Percentiles rank a stretch among this genome's conserved stretches.
phyloP scores from a whole-genome alignment of 2,329 filamentous ascomycete species.

The Penicillium sp. region DNA sequence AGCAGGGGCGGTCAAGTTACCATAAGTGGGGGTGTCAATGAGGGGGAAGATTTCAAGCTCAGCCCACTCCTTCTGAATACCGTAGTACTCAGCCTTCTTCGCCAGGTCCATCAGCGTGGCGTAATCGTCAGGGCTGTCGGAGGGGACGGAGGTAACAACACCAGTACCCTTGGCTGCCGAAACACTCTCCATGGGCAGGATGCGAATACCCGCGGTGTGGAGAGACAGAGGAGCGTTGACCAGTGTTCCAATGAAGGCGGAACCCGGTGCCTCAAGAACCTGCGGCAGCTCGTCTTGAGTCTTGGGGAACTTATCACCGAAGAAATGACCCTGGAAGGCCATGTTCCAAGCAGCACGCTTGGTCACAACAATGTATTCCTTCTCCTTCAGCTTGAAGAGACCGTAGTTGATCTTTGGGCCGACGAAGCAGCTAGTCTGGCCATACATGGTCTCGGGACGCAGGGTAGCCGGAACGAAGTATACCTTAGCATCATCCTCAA shows the following conservation, averaged over 20 bases:
- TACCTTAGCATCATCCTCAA: slow-evolving; percentile 74
- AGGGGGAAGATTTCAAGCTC: slow-evolving; percentile 86
- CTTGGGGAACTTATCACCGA: slow-evolving; percentile 50
- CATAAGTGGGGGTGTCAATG: slow-evolving; percentile 83
- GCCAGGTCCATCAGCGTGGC: slow-evolving; percentile 81
- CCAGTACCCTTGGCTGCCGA: slow-evolving; percentile 92
- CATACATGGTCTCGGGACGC: slow-evolving; percentile 97
- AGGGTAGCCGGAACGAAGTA: slow-evolving; percentile 91
- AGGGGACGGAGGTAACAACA: slow-evolving; percentile 93
- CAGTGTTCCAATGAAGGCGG: slow-evolving; percentile 80
- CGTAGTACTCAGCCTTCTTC: slow-evolving; percentile 96
- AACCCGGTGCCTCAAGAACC: slow-evolving; percentile 70
- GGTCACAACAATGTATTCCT: slow-evolving; percentile 80
- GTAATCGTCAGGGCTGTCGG: slow-evolving; percentile 93
- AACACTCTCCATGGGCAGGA: slow-evolving; percentile 93
- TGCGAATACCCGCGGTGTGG: slow-evolving; percentile 77
- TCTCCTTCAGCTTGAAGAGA: slow-evolving; percentile 73
- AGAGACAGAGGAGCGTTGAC: slow-evolving; percentile 85
- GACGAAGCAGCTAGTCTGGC: slow-evolving; percentile 93
- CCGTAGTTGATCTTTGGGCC: slow-evolving; percentile 87
- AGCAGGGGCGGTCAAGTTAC: slow-evolving; percentile 76
- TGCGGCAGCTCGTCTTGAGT: slow-evolving; percentile 72
- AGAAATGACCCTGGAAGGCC: slow-evolving; percentile 87
- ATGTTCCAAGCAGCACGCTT: slow-evolving; percentile 87
- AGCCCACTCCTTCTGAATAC: slow-evolving; percentile 95